A percentile compares a stretch with the other conserved stretches of the same genome.
These are phyloP conservation scores for Collybia nuda DNA, from an alignment of 768 basidiomycete species.

Conservation along the genomic window DNA sequence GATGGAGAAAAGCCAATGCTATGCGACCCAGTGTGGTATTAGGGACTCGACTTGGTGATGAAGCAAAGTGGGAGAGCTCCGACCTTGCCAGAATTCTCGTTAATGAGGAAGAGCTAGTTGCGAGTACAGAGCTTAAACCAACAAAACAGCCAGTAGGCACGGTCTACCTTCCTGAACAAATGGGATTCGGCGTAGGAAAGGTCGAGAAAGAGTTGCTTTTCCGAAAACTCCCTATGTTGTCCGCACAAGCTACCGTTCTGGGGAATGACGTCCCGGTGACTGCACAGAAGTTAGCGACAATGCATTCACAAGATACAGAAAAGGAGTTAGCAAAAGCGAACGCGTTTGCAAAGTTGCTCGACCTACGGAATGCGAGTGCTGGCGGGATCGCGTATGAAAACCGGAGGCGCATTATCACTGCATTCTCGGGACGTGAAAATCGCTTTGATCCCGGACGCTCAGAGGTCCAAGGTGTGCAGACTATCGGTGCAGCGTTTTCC, in stretches of 20 bases:
- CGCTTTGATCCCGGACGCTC: conserved; percentile 77
- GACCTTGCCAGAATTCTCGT: conserved; percentile 67
- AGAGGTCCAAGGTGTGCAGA: conserved; percentile 80
- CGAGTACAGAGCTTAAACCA: conserved; percentile 21
- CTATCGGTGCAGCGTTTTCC: not conserved
- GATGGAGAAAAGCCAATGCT: conserved; percentile 34
- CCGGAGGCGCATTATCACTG: conserved; percentile 69
- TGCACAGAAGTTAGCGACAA: not conserved
- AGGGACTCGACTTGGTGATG: conserved; percentile 66
- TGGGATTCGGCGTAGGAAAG: conserved; percentile 67
- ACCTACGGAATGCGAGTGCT: conserved; percentile 87
- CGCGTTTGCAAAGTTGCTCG: conserved; percentile 67
- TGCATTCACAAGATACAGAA: conserved; percentile 19
- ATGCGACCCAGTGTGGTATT: conserved; percentile 68
- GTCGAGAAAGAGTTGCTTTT: conserved; percentile 66
- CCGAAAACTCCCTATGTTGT: conserved; percentile 57
- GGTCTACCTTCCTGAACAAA: conserved; percentile 47
- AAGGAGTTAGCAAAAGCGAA: conserved; percentile 47
- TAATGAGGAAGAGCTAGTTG: conserved; percentile 45
- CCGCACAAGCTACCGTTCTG: conserved; percentile 28
- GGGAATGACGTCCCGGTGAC: conserved; percentile 4
- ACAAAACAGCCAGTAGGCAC: conserved; percentile 30
- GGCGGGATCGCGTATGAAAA: conserved; percentile 88
- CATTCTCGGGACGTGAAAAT: conserved; percentile 72
- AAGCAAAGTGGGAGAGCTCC: conserved; percentile 64